phyloP scores from a whole-genome alignment of 805 yeast species.

The Nakazawaea peltata region DNA sequence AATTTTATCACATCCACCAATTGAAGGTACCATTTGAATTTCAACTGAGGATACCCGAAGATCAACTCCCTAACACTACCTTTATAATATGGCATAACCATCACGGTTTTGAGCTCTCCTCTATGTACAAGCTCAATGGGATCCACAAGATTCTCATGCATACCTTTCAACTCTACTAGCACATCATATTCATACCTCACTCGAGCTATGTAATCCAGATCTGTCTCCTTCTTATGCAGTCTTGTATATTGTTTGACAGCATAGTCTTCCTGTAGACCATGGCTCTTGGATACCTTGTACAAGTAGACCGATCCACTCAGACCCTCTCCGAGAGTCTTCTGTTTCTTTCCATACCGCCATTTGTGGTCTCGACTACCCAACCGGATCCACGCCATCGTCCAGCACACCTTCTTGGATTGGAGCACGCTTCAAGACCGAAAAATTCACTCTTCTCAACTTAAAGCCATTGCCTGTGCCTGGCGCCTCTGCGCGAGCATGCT shows the following conservation, averaged over 20 bases:
- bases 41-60: constrained; percentile 13
- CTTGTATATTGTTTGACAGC: constrained; percentile 42
- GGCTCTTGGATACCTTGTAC: too few relatives aligned
- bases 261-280: constrained; percentile 11
- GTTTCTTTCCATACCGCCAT: not conserved
- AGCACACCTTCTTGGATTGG: too few relatives aligned
- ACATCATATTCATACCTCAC: constrained; percentile 29
- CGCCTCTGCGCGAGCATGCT: too few relatives aligned
- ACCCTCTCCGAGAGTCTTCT: constrained; percentile 19
- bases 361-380: constrained; percentile 10
- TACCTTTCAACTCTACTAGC: constrained; percentile 18
- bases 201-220: constrained; percentile 29
- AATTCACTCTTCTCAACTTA: too few relatives aligned
- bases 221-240: constrained; percentile 25
- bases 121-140: too few relatives aligned
- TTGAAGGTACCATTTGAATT: constrained; percentile 32
- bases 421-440: too few relatives aligned
- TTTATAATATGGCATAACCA: constrained; percentile 28
- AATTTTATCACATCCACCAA: constrained; percentile 27
- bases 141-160: too few relatives aligned
- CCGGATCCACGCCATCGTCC: too few relatives aligned
- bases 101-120: constrained; percentile 17
- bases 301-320: constrained; percentile 28
- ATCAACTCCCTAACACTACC: constrained; percentile 14
- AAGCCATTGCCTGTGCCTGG: too few relatives aligned